A percentile compares a stretch with the other conserved stretches of the same genome.
Conservation (phyloP, 192 early-diverging fungal species). For the Coemansia sp. region DNA sequence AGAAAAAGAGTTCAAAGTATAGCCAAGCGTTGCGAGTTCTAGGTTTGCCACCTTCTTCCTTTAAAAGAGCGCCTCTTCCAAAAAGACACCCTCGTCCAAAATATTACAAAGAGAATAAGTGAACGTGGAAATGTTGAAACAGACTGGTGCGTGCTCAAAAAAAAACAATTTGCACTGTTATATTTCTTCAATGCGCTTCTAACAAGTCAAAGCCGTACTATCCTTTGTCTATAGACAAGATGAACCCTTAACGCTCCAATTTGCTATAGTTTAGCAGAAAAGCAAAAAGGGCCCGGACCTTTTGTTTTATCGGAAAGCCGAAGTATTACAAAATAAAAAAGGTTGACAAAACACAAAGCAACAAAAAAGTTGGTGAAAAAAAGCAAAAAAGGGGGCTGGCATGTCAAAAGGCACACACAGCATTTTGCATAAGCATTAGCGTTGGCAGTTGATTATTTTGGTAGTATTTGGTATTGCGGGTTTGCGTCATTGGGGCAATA, state of each 20-base stretch:
- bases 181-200: not conserved
- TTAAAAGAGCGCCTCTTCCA: not conserved
- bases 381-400: constrained; percentile 3
- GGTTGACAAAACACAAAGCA: not conserved
- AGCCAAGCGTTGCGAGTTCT: not conserved
- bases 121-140: not conserved
- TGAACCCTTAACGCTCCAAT: not conserved
- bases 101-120: not conserved
- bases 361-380: not conserved
- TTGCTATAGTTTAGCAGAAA: not conserved
- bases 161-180: not conserved
- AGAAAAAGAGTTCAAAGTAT: not conserved
- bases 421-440: too few relatives aligned
- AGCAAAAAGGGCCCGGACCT: not conserved
- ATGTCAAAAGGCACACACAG: not conserved
- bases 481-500: too few relatives aligned
- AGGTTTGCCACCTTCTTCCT: not conserved
- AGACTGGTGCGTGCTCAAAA: not conserved
- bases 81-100: not conserved
- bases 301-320: not conserved
- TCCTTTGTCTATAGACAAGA: not conserved
- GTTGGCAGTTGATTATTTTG: too few relatives aligned
- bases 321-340: constrained; percentile 1
- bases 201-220: not conserved
- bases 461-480: too few relatives aligned